Base-by-base conservation (phyloP, 1,284 basidiomycete genomes). In the Clitocybe nebularis region DNA sequence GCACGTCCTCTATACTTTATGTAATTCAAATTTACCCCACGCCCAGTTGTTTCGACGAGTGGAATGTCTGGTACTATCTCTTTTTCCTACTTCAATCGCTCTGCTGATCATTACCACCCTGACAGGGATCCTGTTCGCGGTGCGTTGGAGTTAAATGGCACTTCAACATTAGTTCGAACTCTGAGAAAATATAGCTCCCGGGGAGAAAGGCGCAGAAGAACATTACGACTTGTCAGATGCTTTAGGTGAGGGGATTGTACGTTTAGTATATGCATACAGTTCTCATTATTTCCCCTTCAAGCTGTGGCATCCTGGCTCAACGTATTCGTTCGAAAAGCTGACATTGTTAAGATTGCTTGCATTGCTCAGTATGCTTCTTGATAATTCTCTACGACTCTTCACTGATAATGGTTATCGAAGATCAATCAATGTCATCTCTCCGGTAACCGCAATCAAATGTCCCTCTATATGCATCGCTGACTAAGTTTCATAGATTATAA, bases 201-300 rank as follows among this genome's bases (percentile, higher is more conserved):
- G 68, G 9, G 75, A 72, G 64, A 72, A 74, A 35, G 79, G 80
- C 0, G 67, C 80, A 0, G 77, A 82, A 53, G 79, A 75, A 49
- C 68, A 65, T 44, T 83, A 84, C 57, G 77, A 78, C 49, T 66
- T 78, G 23, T 76, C 77, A 3, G 81, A 84, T 56, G 77, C 79
- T 38, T 67, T 83, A 1, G 79, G 76, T 50, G 65, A 65, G 54
- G 25, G 8, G 16, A 14, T 9, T 30, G 45, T 16, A 21, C 10
- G 17, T n/a, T 5, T 16, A n/a, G 20, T 17, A 16, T 39, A 4
- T 16, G 24, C 29, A 13, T 14, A 4, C 8, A 7, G 21, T 39
- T 17, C 28, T 46, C 17, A 35, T 21, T 9, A 22, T 13, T 5
- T 44, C 3, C 24, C 35, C 17, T 26, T 11, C 1, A 42, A 66